Base-by-base conservation (phyloP, 768 basidiomycete species). In the Boletales sp. region DNA sequence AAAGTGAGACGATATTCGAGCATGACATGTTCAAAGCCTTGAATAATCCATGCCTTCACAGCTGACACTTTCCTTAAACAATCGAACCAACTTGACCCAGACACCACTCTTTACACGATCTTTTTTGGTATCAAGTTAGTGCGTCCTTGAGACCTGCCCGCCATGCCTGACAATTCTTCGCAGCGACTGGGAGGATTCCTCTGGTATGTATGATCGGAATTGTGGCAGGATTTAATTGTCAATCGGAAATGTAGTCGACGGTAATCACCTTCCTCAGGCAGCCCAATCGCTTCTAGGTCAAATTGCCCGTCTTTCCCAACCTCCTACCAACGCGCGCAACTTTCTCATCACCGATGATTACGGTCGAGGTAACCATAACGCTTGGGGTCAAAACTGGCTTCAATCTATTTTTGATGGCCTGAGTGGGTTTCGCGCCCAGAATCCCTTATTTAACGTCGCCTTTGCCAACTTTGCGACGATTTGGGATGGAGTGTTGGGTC, bases 51-150 rank as follows among this genome's bases (percentile, higher is more conserved):
- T 28, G 6, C 5, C 25, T 28, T 28, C 1, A 21, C 32, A 81
- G 78, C 73, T 40, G 50, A 64, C 9, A 70, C 60, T 3, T 81
- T 79, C 56, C 56, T 80, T 18, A 53, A 65, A n/a, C 79, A 79
- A 51, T 62, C 63, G 1, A 65, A 81, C 52, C 45, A 65, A 0
- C 63, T 81, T 7, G 67, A 80, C 53, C 72, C 79, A 0, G 60
- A 65, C 2, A 76, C 75, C 2, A 80, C 80, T 4, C 62, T 81
- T 8, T 81, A 79, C 46, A 70, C 71, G 2, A 57, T 77, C 9
- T 81, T 81, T 58, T 80, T 81, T 51, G 80, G 79, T 10, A 81
- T 80, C 48, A 81, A 79, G 77, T 78, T 48, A 46, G 74, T 15
- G 13, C 15, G 25, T 11, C n/a, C 25, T 39, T 18, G 31, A 5